Conservation (phyloP, 352 stramenopile species). For the Globisporangium middletonii region DNA sequence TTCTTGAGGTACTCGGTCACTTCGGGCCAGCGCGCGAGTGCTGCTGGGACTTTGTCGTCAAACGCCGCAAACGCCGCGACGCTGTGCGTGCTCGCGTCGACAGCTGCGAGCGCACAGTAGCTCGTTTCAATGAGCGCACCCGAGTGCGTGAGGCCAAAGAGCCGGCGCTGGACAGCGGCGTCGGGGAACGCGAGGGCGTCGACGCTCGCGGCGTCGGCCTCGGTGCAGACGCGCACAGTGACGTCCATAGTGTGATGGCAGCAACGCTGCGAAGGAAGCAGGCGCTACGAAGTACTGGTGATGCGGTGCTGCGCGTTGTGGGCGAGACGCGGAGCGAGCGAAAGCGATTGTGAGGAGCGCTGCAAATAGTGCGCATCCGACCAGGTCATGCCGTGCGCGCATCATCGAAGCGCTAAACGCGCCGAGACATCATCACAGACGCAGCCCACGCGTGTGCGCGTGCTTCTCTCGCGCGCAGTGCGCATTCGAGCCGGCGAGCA, state of each 20-base stretch:
- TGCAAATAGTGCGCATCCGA: too few species aligned
- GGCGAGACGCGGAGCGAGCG: too few species aligned
- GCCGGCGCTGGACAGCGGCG: conserved; percentile 28
- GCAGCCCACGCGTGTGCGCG: too few species aligned
- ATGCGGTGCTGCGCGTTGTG: too few species aligned
- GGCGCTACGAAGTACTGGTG: too few species aligned
- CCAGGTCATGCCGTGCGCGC: too few species aligned
- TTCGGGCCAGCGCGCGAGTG: conserved; percentile 43
- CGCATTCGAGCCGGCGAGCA: too few species aligned
- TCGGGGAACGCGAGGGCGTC: conserved; percentile 41
- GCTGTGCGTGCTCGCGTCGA: conserved; percentile 5
- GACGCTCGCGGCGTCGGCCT: conserved; percentile 32
- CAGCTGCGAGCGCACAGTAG: conserved; percentile 38
- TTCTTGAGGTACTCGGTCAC: conserved; percentile 65
- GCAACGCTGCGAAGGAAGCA: too few species aligned
- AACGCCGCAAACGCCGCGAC: conserved; percentile 52
- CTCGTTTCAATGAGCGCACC: conserved; percentile 60
- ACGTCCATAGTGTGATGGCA: conserved; percentile 20
- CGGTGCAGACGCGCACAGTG: conserved; percentile 30
- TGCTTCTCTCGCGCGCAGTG: too few species aligned
- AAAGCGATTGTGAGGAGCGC: too few species aligned
- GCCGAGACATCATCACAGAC: too few species aligned
- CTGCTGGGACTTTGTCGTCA: conserved; percentile 43
- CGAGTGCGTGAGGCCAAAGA: conserved; percentile 58
- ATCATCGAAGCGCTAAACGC: too few species aligned